A percentile compares a stretch with the other conserved stretches of the same genome.
Evolutionary conservation across 31 red algal genomes (phyloP).

Genomic region (Odonthalia washingtoniensis): DNA sequence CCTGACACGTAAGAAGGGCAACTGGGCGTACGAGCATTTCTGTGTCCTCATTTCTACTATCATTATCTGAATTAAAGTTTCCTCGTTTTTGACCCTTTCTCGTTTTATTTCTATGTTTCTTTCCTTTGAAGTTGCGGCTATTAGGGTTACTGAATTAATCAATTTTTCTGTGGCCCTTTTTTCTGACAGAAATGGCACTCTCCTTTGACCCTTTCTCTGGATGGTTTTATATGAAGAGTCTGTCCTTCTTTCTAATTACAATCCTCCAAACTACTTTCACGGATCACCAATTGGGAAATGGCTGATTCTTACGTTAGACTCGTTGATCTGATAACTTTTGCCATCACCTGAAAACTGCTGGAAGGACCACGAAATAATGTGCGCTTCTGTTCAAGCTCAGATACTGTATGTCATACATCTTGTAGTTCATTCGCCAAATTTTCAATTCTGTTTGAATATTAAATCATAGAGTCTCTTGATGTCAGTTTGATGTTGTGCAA

Average conservation of each 20-base stretch:
- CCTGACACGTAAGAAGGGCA: neutral
- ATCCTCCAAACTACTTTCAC: neutral
- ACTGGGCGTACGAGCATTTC: neutral
- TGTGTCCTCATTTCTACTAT: neutral
- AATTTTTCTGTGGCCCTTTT: neutral
- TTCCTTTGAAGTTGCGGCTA: neutral
- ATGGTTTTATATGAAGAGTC: neutral
- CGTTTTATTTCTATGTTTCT: neutral
- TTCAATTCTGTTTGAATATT: no score
- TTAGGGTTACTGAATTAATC: neutral
- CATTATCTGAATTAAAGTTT: neutral
- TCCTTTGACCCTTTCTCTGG: neutral
- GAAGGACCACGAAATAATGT: no score
- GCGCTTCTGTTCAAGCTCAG: no score
- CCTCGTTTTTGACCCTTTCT: neutral
- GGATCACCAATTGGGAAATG: neutral
- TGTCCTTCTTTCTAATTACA: neutral
- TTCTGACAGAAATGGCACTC: neutral
- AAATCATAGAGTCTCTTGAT: no score
- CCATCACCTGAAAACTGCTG: no score
- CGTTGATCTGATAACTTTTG: neutral
- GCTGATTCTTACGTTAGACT: neutral
- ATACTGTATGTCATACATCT: no score
- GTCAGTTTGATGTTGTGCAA: no score
- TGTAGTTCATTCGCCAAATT: no score